phyloP scores from a whole-genome alignment of 345 rosid species.

The Iberis pinnata region DNA sequence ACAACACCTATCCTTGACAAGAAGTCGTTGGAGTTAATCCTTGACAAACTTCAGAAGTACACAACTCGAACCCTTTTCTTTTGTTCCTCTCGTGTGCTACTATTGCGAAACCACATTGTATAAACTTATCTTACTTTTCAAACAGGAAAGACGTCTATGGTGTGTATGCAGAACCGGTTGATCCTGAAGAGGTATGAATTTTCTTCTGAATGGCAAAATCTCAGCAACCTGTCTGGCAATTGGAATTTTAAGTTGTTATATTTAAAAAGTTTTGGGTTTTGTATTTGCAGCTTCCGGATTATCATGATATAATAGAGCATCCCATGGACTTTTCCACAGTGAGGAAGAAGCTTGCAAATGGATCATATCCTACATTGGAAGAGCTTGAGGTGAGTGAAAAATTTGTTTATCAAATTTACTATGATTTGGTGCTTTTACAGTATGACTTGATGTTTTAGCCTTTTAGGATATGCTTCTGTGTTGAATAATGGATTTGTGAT shows the following conservation, averaged over 20 bases:
- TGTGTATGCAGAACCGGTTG: slow-evolving; percentile 90
- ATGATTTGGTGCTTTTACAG: slow-evolving; percentile 1
- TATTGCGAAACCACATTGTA: slow-evolving; percentile 1
- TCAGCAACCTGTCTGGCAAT: neutral
- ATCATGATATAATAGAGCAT: slow-evolving; percentile 63
- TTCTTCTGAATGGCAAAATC: neutral
- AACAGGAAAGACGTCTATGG: slow-evolving; percentile 96
- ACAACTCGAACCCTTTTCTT: slow-evolving; percentile 15
- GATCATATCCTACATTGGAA: slow-evolving; percentile 54
- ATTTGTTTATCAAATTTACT: slow-evolving; percentile 12
- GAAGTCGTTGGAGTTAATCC: slow-evolving; percentile 70
- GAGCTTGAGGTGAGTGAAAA: slow-evolving; percentile 59
- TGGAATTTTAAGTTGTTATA: slow-evolving; percentile 1
- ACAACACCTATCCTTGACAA: slow-evolving; percentile 68
- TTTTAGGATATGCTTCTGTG: slow-evolving; percentile 11
- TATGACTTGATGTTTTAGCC: slow-evolving; percentile 10
- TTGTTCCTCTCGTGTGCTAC: neutral
- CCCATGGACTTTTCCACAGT: slow-evolving; percentile 87
- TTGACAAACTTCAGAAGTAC: slow-evolving; percentile 92
- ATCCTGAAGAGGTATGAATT: slow-evolving; percentile 72
- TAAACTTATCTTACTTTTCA: slow-evolving; percentile 30
- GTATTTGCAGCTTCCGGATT: slow-evolving; percentile 71
- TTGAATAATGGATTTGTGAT: no score
- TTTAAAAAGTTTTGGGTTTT: slow-evolving; percentile 2
- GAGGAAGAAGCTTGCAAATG: slow-evolving; percentile 70